phyloP scores from a whole-genome alignment of 768 basidiomycete genomes.

The Suillus bovinus region DNA sequence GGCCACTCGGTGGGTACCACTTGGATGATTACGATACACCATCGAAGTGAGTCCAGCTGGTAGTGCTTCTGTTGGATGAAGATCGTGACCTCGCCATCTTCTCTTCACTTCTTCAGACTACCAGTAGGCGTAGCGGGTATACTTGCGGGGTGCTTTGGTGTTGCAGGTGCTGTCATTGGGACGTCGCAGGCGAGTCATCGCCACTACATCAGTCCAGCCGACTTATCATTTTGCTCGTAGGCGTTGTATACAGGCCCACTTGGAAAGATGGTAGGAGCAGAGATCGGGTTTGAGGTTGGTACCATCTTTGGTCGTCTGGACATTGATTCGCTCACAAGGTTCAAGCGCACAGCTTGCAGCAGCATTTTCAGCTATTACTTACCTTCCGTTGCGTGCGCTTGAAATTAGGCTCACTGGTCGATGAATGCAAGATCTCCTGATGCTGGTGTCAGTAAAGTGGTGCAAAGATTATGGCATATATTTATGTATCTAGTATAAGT shows the following conservation, averaged over 20 bases:
- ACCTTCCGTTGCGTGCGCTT: constrained; percentile 47
- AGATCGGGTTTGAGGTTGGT: constrained; percentile 55
- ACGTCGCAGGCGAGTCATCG: constrained; percentile 45
- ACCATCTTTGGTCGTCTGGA: not conserved
- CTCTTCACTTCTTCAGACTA: constrained; percentile 29
- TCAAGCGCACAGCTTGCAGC: constrained; percentile 38
- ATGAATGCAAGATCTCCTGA: constrained; percentile 14
- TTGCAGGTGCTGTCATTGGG: constrained; percentile 48
- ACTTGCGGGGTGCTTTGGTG: constrained; percentile 46
- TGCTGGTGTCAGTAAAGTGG: not conserved
- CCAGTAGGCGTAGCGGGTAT: constrained; percentile 51
- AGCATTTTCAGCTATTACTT: constrained; percentile 46
- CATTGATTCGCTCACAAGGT: not conserved
- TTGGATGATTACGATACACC: constrained; percentile 48
- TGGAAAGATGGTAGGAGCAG: constrained; percentile 46
- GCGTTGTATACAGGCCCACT: constrained; percentile 54
- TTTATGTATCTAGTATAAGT: not conserved
- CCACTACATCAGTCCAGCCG: not conserved
- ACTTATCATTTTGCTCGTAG: constrained; percentile 12
- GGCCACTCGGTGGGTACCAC: constrained; percentile 51
- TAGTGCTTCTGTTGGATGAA: not conserved
- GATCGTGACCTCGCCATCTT: not conserved
- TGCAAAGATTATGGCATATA: not conserved
- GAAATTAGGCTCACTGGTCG: constrained; percentile 47
- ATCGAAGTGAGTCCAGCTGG: constrained; percentile 27